phyloP scores from a whole-genome alignment of 1,139 yeast genomes.

The Entelexis paramagnoliae region DNA sequence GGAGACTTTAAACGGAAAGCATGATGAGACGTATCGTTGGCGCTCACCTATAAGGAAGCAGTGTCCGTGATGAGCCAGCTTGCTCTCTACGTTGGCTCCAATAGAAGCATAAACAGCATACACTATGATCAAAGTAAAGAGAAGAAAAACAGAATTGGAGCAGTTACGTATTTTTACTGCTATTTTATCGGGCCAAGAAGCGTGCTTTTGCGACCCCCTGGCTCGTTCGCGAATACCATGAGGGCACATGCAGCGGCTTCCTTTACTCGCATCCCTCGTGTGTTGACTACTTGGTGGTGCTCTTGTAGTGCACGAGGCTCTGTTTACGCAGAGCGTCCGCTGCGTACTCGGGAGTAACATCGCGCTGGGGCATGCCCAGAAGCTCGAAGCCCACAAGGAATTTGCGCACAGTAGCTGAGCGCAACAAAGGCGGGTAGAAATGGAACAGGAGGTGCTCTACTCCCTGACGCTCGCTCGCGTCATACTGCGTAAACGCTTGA shows the following conservation, averaged over 20 bases:
- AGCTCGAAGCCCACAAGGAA: conserved; percentile 70
- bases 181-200: no score
- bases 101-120: no score
- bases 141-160: neutral
- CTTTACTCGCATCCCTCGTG: no score
- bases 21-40: no score
- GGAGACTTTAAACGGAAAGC: no score
- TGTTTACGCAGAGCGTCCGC: conserved; percentile 40
- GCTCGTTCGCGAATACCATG: no score
- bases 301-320: conserved; percentile 15
- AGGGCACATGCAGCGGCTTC: no score
- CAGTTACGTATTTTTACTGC: neutral
- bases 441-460: conserved; percentile 65
- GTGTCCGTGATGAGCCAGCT: no score
- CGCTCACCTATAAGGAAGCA: no score
- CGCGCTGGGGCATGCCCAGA: conserved; percentile 73
- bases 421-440: conserved; percentile 65
- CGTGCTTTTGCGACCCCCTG: no score
- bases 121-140: no score
- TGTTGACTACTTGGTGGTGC: neutral
- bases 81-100: no score
- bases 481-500: conserved; percentile 50
- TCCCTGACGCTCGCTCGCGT: conserved; percentile 29
- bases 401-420: conserved; percentile 66
- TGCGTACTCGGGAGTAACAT: conserved; percentile 66